Evolutionary conservation across 164 flowering plant species (phyloP).

Genomic region (Malania oleifera): DNA sequence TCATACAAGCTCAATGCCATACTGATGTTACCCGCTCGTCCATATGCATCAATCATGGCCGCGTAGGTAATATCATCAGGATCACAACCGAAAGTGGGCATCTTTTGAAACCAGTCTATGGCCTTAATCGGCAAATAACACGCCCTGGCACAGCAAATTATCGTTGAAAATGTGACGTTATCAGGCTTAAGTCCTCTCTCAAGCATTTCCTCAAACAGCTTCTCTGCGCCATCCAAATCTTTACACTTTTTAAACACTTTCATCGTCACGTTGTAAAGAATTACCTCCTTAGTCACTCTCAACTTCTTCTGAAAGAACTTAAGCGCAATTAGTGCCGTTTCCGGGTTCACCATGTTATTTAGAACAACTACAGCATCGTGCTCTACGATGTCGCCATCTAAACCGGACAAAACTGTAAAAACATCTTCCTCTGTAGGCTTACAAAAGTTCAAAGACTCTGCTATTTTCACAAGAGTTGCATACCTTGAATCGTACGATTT

Average conservation of each 20-base stretch:
- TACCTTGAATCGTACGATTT: conserved; percentile 64
- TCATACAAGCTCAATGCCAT: conserved; percentile 86
- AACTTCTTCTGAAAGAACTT: conserved; percentile 37
- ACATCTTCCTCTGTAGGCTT: conserved; percentile 42
- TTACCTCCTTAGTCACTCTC: conserved; percentile 31
- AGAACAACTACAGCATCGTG: conserved; percentile 70
- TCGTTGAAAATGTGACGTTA: conserved; percentile 77
- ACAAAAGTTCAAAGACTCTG: conserved; percentile 55
- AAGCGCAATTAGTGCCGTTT: conserved; percentile 47
- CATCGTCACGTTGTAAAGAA: conserved; percentile 71
- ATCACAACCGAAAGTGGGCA: conserved; percentile 50
- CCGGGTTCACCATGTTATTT: conserved; percentile 59
- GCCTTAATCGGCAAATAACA: conserved; percentile 61
- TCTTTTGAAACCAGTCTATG: conserved; percentile 87
- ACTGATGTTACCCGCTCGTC: conserved; percentile 64
- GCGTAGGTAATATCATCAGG: conserved; percentile 77
- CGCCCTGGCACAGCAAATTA: conserved; percentile 75
- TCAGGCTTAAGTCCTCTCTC: conserved; percentile 65
- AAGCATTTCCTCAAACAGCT: conserved; percentile 71
- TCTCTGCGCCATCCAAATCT: conserved; percentile 50
- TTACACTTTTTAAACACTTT: conserved; percentile 66
- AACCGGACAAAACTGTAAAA: conserved; percentile 21
- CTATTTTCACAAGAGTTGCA: conserved; percentile 36
- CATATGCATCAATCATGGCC: conserved; percentile 88
- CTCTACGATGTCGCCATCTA: conserved; percentile 47